Percentiles rank a stretch among this genome's conserved stretches.
Conservation (phyloP, 306 rosid species). For the Acacia acuminata region DNA sequence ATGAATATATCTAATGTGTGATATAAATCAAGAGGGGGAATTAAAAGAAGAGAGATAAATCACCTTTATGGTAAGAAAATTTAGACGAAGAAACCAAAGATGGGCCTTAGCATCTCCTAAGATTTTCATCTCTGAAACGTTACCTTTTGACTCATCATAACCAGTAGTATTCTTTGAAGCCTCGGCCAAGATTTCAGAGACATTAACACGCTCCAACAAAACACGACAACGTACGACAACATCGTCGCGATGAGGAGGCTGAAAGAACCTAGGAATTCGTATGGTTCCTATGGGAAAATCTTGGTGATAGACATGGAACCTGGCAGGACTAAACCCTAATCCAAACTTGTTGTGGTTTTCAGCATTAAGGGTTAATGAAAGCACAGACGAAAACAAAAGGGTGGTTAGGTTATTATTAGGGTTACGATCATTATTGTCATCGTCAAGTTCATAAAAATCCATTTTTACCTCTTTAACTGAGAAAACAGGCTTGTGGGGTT, state of each 20-base stretch:
- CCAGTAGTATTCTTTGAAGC: constrained; percentile 17
- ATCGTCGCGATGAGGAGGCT: constrained; percentile 48
- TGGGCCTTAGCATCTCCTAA: constrained; percentile 50
- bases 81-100: constrained; percentile 32
- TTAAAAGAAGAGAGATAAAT: neutral
- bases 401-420: neutral
- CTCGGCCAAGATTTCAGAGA: constrained; percentile 33
- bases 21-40: neutral
- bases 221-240: constrained; percentile 36
- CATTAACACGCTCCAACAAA: constrained; percentile 38
- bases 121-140: constrained; percentile 34
- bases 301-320: constrained; percentile 35
- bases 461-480: neutral
- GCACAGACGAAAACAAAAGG: constrained; percentile 27
- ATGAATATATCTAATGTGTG: neutral
- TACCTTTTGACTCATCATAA: constrained; percentile 16
- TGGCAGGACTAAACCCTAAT: constrained; percentile 40
- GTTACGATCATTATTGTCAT: neutral
- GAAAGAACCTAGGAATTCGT: constrained; percentile 51
- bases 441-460: neutral
- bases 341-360: constrained; percentile 51
- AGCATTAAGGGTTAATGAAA: constrained; percentile 45
- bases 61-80: neutral
- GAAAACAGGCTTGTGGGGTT: constrained; percentile 18
- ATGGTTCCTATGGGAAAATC: constrained; percentile 43